phyloP scores from a whole-genome alignment of 2,329 filamentous ascomycete species.

The Curvularia sp. region DNA sequence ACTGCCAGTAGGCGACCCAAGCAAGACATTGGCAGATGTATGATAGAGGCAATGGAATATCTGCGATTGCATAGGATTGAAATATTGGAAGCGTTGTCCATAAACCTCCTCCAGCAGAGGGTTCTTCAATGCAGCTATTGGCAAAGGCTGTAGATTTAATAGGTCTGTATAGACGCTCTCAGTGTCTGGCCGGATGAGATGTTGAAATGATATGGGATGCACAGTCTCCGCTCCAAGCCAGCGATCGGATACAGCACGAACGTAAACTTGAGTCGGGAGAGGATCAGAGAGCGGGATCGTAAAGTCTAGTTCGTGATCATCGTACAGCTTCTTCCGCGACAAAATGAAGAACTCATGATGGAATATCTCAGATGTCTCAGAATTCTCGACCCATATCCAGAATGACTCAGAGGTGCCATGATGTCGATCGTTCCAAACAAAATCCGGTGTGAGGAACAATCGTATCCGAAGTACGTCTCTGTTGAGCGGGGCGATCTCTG shows the following conservation, averaged over 20 bases:
- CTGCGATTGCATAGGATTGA: conserved; percentile 99
- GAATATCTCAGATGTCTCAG: conserved; percentile 95
- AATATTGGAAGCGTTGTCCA: conserved; percentile 86
- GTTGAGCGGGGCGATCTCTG: conserved; percentile 94
- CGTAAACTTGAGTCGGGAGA: conserved; percentile 93
- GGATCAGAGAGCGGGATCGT: conserved; percentile 95
- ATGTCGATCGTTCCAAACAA: conserved; percentile 90
- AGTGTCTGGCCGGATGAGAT: conserved; percentile 94
- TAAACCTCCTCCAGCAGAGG: conserved; percentile 88
- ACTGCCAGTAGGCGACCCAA: conserved; percentile 95
- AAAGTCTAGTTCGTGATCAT: conserved; percentile 97
- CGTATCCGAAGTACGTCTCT: conserved; percentile 92
- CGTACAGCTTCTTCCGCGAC: conserved; percentile 84
- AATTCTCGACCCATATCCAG: conserved; percentile 99
- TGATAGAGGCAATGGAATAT: conserved; percentile 97
- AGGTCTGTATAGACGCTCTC: conserved; percentile 97
- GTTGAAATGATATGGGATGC: conserved; percentile 93
- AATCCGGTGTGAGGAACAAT: conserved; percentile 85
- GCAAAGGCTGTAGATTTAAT: conserved; percentile 87
- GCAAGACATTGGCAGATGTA: conserved; percentile 86
- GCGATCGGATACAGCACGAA: conserved; percentile 90
- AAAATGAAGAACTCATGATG: conserved; percentile 98
- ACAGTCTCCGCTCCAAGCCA: conserved; percentile 98
- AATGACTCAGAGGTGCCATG: conserved; percentile 96
- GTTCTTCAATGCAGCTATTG: conserved; percentile 87